These are phyloP conservation scores for Chamaenerion angustifolium DNA, from an alignment of 345 rosid genomes.

Conservation along the genomic window DNA sequence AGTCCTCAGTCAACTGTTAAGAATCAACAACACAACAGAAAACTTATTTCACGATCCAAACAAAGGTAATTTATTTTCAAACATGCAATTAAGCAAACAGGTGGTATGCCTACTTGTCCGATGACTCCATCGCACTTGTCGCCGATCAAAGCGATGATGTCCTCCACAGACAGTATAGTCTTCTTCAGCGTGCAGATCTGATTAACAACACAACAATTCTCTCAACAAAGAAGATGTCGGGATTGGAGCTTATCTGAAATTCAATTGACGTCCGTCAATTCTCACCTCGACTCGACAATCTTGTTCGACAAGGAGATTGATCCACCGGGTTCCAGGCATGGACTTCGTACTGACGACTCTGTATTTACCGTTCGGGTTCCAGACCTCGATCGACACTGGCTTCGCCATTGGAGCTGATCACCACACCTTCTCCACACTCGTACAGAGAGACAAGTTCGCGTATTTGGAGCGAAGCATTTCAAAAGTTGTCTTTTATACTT, in stretches of 20 bases:
- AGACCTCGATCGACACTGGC: constrained; percentile 83
- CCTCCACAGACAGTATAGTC: constrained; percentile 86
- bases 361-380: constrained; percentile 82
- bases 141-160: constrained; percentile 74
- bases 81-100: not conserved
- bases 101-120: constrained; percentile 48
- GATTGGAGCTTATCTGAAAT: too few species aligned
- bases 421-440: not conserved
- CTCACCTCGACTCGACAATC: constrained; percentile 87
- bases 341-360: constrained; percentile 91
- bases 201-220: not conserved
- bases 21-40: constrained; percentile 6
- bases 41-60: not conserved
- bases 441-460: not conserved
- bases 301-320: constrained; percentile 75
- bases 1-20: constrained; percentile 73
- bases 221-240: too few species aligned
- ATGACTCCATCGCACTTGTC: constrained; percentile 90
- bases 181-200: constrained; percentile 90
- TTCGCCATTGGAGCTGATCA: constrained; percentile 49
- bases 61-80: not conserved
- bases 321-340: constrained; percentile 99
- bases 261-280: too few species aligned
- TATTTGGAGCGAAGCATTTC: not conserved
- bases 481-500: not conserved